phyloP scores from a whole-genome alignment of 768 basidiomycete species.

The Amanita exitialis region DNA sequence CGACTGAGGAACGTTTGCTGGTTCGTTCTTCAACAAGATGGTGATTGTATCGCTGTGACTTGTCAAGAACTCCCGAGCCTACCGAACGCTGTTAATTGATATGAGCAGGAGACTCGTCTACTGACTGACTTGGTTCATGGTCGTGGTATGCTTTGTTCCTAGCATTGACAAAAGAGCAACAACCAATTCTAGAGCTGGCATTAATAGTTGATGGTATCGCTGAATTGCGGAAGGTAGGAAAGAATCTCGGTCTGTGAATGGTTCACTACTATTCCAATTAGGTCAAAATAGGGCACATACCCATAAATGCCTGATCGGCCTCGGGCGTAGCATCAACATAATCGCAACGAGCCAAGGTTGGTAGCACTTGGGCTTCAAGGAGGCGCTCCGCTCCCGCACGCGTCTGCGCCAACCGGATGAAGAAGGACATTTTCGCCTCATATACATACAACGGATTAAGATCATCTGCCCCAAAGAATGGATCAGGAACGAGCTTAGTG shows the following conservation, averaged over 20 bases:
- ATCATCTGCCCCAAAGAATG: slow-evolving; percentile 46
- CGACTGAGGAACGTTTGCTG: slow-evolving; percentile 48
- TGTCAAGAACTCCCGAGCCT: slow-evolving; percentile 77
- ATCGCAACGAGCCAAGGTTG: slow-evolving; percentile 73
- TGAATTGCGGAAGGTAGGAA: slow-evolving; percentile 83
- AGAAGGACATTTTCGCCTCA: slow-evolving; percentile 88
- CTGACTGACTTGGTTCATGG: slow-evolving; percentile 63
- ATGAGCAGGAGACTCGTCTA: slow-evolving; percentile 1
- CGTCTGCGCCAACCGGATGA: slow-evolving; percentile 77
- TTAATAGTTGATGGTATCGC: slow-evolving; percentile 84
- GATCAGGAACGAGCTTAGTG: background rate
- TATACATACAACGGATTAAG: slow-evolving; percentile 89
- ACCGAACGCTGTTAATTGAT: background rate
- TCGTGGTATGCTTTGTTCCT: slow-evolving; percentile 56
- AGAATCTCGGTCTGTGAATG: slow-evolving; percentile 57
- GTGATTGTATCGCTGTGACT: slow-evolving; percentile 79
- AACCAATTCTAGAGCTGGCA: slow-evolving; percentile 79
- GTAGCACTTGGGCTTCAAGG: slow-evolving; percentile 67
- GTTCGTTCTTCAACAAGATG: slow-evolving; percentile 71
- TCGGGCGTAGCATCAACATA: slow-evolving; percentile 83
- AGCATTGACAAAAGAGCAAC: slow-evolving; percentile 71
- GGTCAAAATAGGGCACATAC: slow-evolving; percentile 26
- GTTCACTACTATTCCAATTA: background rate
- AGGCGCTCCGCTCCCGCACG: slow-evolving; percentile 78
- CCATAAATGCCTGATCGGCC: slow-evolving; percentile 72